A percentile compares a stretch with the other conserved stretches of the same genome.
phyloP scores from a whole-genome alignment of 164 flowering plant genomes.

The Stephania cephalantha region DNA sequence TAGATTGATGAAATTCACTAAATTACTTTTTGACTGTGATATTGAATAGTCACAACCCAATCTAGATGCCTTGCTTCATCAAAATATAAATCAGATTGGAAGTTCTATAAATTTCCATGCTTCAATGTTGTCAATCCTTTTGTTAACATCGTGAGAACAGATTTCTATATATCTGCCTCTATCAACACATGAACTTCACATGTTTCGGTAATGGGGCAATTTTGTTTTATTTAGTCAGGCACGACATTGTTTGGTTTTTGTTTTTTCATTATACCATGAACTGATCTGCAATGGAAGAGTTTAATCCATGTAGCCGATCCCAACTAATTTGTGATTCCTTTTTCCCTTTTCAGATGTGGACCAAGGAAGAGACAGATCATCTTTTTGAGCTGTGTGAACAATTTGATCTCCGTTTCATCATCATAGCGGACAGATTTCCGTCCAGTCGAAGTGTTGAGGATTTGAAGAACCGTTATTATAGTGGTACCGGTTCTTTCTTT shows the following conservation, averaged over 20 bases:
- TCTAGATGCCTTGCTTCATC: neutral
- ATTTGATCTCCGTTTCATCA: conserved; percentile 87
- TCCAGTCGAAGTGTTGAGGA: conserved; percentile 78
- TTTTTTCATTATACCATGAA: neutral
- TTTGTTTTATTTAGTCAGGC: neutral
- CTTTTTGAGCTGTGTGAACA: conserved; percentile 82
- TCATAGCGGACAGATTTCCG: conserved; percentile 91
- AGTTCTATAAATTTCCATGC: neutral
- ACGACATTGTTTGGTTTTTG: neutral
- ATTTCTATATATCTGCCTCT: neutral
- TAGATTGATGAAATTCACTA: neutral
- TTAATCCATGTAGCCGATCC: no score
- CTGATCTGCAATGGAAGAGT: neutral
- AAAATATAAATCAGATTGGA: neutral
- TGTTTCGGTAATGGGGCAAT: neutral
- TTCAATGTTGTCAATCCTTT: neutral
- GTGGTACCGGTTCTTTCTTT: conserved; percentile 41
- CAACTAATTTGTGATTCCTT: neutral
- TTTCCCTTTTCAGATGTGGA: conserved; percentile 52
- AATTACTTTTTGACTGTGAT: neutral
- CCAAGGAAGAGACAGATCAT: conserved; percentile 91
- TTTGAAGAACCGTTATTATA: conserved; percentile 88
- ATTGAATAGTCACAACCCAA: neutral
- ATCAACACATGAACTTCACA: neutral
- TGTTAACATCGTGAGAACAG: neutral